A percentile compares a stretch with the other conserved stretches of the same genome.
Evolutionary conservation across 2,329 filamentous ascomycete species (phyloP).

Genomic region (Sporothrix inflata): DNA sequence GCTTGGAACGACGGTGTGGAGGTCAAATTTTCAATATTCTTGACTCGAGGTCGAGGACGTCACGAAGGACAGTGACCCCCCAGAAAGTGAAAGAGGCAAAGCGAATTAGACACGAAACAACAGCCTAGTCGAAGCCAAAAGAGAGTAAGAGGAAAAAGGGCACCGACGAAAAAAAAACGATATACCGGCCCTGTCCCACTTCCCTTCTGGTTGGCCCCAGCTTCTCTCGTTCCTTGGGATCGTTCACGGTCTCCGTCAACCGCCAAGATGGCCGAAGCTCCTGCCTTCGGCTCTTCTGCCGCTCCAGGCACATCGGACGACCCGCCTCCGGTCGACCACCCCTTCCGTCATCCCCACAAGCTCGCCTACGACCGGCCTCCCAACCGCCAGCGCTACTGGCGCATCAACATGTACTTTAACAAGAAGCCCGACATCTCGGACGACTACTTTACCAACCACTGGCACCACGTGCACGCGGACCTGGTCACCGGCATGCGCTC

Average conservation of each 20-base stretch:
- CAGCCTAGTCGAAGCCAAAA: neutral
- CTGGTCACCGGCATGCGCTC: neutral
- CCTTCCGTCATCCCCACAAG: neutral
- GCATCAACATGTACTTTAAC: conserved; percentile 15
- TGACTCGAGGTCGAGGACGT: neutral
- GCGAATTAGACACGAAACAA: neutral
- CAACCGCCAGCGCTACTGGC: conserved; percentile 13
- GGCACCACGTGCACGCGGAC: conserved; percentile 10
- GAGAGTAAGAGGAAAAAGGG: neutral
- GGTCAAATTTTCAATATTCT: neutral
- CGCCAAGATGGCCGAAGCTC: neutral
- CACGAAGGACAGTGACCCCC: neutral
- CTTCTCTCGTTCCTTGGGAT: neutral
- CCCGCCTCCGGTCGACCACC: conserved; percentile 5
- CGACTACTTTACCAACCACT: conserved; percentile 1
- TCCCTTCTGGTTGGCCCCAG: neutral
- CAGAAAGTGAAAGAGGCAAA: neutral
- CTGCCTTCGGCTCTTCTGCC: neutral
- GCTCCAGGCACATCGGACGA: neutral
- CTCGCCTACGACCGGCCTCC: neutral
- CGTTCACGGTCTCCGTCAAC: too few relatives aligned
- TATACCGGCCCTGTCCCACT: neutral
- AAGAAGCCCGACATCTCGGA: conserved; percentile 5
- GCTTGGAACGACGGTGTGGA: neutral
- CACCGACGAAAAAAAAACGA: neutral